Base-by-base conservation (phyloP, 371 early-diverging fungal genomes). In the Mortierella sp. region DNA sequence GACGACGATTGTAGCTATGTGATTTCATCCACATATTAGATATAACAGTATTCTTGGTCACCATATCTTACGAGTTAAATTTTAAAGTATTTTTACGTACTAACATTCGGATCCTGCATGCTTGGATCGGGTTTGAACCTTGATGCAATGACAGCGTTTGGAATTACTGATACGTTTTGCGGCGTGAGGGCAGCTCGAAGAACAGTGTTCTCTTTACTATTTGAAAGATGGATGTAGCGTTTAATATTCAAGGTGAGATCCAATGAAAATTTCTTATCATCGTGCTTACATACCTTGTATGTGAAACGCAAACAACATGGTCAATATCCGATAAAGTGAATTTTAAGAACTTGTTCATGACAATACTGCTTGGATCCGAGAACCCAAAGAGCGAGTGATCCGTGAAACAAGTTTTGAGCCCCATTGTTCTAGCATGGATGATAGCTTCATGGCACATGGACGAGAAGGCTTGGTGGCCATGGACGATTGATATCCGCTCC, bases 321-420 rank as follows among this genome's bases (percentile, higher is more conserved):
- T 98, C 96, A 45, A 98, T 89, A 73, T 98, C 98, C 51, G 95
- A 94, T 15, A 99, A 83, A 2, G 97, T 94, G 72, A 98, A 97
- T 69, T 97, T 97, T 17, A 97, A 86, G 55, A 98, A 84, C 85
- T 97, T 97, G 88, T 99, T 98, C 51, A 96, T 96, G 43, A 98
- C 78, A 61, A 99, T 97, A 58, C 95, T 93, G 66, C 95, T 93
- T 3, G 96, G 92, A 72, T 98, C 97, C 13, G 96, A 96, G 82
- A 98, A 97, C 43, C 99, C 99, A 86, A 99, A 96, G 45, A 99
- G 85, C 17, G 99, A 99, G 83, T 99, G 99, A 76, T 99, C 99
- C 0, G 99, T 99, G 80, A 99, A 98, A 37, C 95, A 95, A 0
- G 97, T 93, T 53, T 93, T 93, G 22, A 99, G 85, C 0, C 98